These are phyloP conservation scores for Drosera spatulata DNA, from an alignment of 179 eudicot genomes.

Conservation along the genomic window DNA sequence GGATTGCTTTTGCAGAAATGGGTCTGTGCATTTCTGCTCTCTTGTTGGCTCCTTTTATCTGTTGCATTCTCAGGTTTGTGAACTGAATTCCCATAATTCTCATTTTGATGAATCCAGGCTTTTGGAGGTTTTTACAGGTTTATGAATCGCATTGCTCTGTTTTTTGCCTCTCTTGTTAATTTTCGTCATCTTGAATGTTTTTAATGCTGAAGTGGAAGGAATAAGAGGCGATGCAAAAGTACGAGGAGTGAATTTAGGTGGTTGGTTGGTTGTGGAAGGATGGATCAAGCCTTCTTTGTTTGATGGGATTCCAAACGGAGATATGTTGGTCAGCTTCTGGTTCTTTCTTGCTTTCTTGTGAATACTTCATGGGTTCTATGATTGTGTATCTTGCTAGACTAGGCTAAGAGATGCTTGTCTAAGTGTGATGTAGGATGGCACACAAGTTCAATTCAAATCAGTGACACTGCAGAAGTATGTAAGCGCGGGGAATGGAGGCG, in stretches of 20 bases:
- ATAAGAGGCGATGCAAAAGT: slow-evolving; percentile 56
- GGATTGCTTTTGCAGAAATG: slow-evolving; percentile 38
- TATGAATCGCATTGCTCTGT: not conserved
- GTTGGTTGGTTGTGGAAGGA: slow-evolving; percentile 82
- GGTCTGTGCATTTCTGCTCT: slow-evolving; percentile 28
- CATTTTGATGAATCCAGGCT: not conserved
- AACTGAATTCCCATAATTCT: not conserved
- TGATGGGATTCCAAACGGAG: slow-evolving; percentile 58
- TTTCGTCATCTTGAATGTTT: not conserved
- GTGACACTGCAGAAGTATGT: slow-evolving; percentile 56
- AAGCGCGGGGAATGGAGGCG: slow-evolving; percentile 65
- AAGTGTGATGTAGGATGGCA: slow-evolving; percentile 53
- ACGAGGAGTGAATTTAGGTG: slow-evolving; percentile 86
- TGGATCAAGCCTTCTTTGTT: slow-evolving; percentile 87
- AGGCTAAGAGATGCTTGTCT: not conserved
- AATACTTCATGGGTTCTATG: not conserved
- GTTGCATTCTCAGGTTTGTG: slow-evolving; percentile 44
- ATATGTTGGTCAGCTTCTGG: slow-evolving; percentile 54
- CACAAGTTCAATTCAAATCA: slow-evolving; percentile 62
- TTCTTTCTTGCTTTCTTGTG: slow-evolving; percentile 1
- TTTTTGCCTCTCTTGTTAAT: not conserved
- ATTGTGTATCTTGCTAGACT: too few relatives aligned
- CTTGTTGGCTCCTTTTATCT: slow-evolving; percentile 39
- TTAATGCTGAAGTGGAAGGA: slow-evolving; percentile 49
- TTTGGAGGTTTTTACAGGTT: not conserved